phyloP scores from a whole-genome alignment of 192 early-diverging fungal genomes.

The Coemansia sp. region DNA sequence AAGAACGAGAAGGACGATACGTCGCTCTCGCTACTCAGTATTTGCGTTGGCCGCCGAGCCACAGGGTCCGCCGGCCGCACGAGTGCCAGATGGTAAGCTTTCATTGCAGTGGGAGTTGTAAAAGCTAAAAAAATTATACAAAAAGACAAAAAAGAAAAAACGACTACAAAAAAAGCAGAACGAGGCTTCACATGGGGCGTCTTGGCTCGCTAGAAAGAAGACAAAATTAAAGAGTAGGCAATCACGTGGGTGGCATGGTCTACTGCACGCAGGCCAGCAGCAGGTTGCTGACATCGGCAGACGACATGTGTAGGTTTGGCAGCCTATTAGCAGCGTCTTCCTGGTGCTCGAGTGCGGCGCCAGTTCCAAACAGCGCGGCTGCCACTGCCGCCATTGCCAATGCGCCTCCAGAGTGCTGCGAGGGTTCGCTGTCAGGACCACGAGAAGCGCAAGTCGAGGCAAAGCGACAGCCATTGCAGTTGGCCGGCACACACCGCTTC shows the following conservation, averaged over 20 bases:
- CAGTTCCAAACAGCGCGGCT: neutral
- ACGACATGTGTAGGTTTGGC: neutral
- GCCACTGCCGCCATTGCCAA: neutral
- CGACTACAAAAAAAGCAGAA: neutral
- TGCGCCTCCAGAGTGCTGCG: neutral
- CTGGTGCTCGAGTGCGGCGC: neutral
- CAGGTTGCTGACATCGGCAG: neutral
- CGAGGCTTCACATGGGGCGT: no score
- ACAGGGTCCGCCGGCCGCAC: conserved; percentile 24
- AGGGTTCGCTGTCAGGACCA: neutral
- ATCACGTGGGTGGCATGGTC: neutral
- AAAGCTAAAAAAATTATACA: neutral
- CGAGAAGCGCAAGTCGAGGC: neutral
- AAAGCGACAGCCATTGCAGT: neutral
- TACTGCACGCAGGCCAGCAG: neutral
- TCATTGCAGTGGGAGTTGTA: conserved; percentile 16
- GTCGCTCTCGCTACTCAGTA: conserved; percentile 68
- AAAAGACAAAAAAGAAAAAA: neutral
- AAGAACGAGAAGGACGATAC: conserved; percentile 83
- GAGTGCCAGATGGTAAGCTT: conserved; percentile 35
- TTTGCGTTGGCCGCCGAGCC: conserved; percentile 12
- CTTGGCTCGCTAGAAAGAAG: no score
- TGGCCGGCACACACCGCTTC: neutral
- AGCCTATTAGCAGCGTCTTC: neutral
- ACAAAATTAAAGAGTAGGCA: neutral